phyloP scores from a whole-genome alignment of 768 basidiomycete genomes.

The Lactifluus subvellereus region DNA sequence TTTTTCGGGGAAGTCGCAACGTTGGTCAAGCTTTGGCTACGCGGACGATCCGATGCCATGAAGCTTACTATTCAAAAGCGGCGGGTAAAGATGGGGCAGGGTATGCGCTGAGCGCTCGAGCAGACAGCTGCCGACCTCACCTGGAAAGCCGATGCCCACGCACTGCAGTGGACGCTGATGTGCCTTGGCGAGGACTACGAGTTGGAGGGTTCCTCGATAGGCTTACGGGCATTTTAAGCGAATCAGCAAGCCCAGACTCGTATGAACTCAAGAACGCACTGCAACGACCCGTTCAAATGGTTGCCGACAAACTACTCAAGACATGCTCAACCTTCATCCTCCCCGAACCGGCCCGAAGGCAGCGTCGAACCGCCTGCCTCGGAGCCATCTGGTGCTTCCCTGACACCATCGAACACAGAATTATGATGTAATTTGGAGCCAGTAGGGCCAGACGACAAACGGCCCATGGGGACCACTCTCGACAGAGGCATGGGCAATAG shows the following conservation, averaged over 20 bases:
- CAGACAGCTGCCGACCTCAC: background rate
- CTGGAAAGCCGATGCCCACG: background rate
- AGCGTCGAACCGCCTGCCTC: conserved; percentile 6
- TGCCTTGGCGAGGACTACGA: background rate
- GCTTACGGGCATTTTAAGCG: conserved; percentile 4
- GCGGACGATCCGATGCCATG: background rate
- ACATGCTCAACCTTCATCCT: conserved; percentile 11
- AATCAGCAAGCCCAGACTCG: background rate
- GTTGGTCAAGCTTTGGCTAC: conserved; percentile 6
- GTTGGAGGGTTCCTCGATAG: conserved; percentile 12
- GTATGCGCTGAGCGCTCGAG: conserved; percentile 11
- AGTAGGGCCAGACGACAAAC: background rate
- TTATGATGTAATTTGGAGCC: background rate
- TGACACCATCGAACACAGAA: background rate
- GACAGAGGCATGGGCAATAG: background rate
- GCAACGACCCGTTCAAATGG: background rate
- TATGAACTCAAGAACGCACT: background rate
- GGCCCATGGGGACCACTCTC: too few species aligned
- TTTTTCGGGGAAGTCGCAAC: background rate
- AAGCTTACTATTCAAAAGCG: too few species aligned
- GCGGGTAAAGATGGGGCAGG: background rate
- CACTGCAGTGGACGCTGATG: conserved; percentile 11
- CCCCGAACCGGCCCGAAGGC: background rate
- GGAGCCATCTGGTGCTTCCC: background rate
- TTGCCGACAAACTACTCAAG: background rate